These are phyloP conservation scores for Emericellopsis terricola DNA, from an alignment of 495 filamentous ascomycete genomes.

Conservation along the genomic window DNA sequence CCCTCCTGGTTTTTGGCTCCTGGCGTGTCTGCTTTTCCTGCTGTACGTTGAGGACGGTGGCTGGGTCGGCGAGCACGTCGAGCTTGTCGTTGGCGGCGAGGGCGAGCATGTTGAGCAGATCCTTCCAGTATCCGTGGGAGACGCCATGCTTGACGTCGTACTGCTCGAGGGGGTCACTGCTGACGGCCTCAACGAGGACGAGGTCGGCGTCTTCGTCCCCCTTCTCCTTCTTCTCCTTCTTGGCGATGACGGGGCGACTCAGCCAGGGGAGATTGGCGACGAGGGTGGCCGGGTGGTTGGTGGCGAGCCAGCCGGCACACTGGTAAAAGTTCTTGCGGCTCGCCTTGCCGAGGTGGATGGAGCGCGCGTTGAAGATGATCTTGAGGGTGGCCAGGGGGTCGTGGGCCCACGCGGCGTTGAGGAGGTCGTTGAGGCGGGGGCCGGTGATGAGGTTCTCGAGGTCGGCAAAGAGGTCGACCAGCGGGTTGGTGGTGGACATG, in stretches of 20 bases:
- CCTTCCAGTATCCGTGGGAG: slow-evolving; percentile 33
- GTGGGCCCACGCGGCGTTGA: slow-evolving; percentile 20
- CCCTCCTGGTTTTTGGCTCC: slow-evolving; percentile 3
- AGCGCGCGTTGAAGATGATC: slow-evolving; percentile 32
- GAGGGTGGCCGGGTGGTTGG: slow-evolving; percentile 24
- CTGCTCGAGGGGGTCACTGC: slow-evolving; percentile 6
- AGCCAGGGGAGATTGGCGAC: slow-evolving; percentile 26
- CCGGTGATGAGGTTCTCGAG: slow-evolving; percentile 15
- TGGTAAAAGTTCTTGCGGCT: slow-evolving; percentile 20
- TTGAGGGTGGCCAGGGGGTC: slow-evolving; percentile 24
- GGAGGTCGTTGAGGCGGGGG: slow-evolving; percentile 12
- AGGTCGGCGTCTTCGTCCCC: slow-evolving; percentile 5
- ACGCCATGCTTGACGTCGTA: slow-evolving; percentile 21
- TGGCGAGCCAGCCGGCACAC: slow-evolving; percentile 24
- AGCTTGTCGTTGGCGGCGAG: slow-evolving; percentile 20
- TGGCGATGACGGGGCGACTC: slow-evolving; percentile 22
- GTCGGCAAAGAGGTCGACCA: slow-evolving; percentile 26
- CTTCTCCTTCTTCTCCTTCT: slow-evolving; percentile 15
- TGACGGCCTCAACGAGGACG: slow-evolving; percentile 10
- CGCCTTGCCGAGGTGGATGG: slow-evolving; percentile 29
- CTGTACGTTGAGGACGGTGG: slow-evolving; percentile 16
- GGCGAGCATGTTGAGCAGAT: slow-evolving; percentile 27
- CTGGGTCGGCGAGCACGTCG: slow-evolving; percentile 9
- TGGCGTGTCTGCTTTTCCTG: slow-evolving; percentile 5
- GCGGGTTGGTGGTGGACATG: slow-evolving; percentile 15